Evolutionary conservation across 2,329 filamentous ascomycete genomes (phyloP), one percentile per base, ranked within the genome.

Genomic region (Sporothrix sp.): DNA sequence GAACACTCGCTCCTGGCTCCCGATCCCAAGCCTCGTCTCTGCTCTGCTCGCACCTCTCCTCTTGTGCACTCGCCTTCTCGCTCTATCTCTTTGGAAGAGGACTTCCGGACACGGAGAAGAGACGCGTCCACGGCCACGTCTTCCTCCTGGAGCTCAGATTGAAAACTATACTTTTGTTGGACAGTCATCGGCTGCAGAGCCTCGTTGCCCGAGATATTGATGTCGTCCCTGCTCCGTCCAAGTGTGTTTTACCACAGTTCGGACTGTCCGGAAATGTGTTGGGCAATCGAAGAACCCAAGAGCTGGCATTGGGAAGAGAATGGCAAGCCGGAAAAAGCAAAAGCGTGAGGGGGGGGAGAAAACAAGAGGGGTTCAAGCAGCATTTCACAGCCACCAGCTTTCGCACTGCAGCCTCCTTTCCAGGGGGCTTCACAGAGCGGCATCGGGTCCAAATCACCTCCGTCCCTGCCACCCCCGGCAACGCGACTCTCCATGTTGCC

Each of bases 161-260:
- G 65, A 68, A 68, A 68, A 68, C 65, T 67, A 67, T 52, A 54
- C 39, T 46, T 10, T 28, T 27, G 25, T 50, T 46, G 52, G 52
- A 39, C 52, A 55, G 52, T 64, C 61, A 63, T 54, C 7, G 57
- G 60, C 58, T n/a, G n/a, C 16, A 28, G 16, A 18, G 16, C 4
- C 23, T n/a, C n/a, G n/a, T n/a, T 36, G 33, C 33, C 33, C 7
- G 7, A 36, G n/a, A n/a, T n/a, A n/a, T n/a, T n/a, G n/a, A n/a
- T n/a, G n/a, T n/a, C n/a, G n/a, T n/a, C n/a, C n/a, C n/a, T n/a
- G n/a, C n/a, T n/a, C n/a, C n/a, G n/a, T n/a, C n/a, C n/a, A n/a
- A n/a, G n/a, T n/a, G n/a, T n/a, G n/a, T n/a, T n/a, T n/a, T n/a
- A n/a, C n/a, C n/a, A n/a, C n/a, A n/a, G n/a, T n/a, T n/a, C n/a